Base-by-base conservation (phyloP, 805 yeast genomes). In the Suhomyces emberorum region DNA sequence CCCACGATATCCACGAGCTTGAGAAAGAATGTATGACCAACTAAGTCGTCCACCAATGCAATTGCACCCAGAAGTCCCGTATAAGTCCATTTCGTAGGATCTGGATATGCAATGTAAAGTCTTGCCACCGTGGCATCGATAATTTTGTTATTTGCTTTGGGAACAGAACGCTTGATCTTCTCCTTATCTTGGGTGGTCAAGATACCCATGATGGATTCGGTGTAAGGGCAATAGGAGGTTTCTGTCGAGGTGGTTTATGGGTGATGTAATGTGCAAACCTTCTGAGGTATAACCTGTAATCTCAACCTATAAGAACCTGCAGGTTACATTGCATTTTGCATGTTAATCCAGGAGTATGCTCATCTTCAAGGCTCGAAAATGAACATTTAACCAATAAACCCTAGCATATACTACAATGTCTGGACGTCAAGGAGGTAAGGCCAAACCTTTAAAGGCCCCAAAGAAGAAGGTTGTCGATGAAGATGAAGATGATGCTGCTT, bases 401-500 rank as follows among this genome's bases (percentile, higher is more conserved):
- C n/a, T n/a, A n/a, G n/a, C n/a, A n/a, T 32, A 16, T 28, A 14
- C 25, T 26, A 56, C 28, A 30, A 88, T 88, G 96, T 88, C 96
- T 34, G 88, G 95, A 54, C 88, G 96, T 72, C 96, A 89, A 74
- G 97, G 97, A 59, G 97, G 97, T 57, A 89, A 89, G 63, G 80
- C 89, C 42, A 89, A 89, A 79, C 97, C 88, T 69, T 71, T 84
- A 51, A 83, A 83, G 77, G 80, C 79, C 7, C 84, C 91, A 50
- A 91, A 86, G 82, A 88, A 88, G 77, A 75, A 76, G 55, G 72
- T 70, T 38, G 83, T 81, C 44, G 88, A 83, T 20, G 60, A 66
- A 43, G 95, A 88, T 60, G 96, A 89, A 2, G 97, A 89, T 41
- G 97, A 88, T 46, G 37, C 73, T 19, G 96, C 96, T 4, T 88